A percentile compares a stretch with the other conserved stretches of the same genome.
Conservation (phyloP, 148 eudicot species). For the Rhododendron vialii region DNA sequence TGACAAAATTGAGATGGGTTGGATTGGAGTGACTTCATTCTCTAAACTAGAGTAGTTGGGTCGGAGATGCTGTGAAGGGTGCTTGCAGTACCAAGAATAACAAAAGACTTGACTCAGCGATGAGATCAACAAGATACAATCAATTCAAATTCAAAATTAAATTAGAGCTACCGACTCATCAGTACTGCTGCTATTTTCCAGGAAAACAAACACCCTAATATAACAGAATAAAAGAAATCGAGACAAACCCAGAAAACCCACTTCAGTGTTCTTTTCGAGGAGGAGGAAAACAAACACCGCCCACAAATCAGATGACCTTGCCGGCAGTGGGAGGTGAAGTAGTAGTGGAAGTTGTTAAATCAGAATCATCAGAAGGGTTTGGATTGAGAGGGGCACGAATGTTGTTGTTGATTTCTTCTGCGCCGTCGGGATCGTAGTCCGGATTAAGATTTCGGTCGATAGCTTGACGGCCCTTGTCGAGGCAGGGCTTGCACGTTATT, state of each 20-base stretch:
- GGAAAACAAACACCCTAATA: no score
- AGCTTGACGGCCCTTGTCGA: conserved; percentile 79
- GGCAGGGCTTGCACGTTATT: conserved; percentile 87
- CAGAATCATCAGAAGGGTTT: conserved; percentile 12
- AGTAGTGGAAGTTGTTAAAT: conserved; percentile 3
- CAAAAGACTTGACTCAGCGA: no score
- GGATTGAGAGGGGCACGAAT: conserved; percentile 60
- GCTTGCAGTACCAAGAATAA: no score
- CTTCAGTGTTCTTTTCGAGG: neutral
- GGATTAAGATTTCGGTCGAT: conserved; percentile 84
- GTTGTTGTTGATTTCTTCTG: conserved; percentile 6
- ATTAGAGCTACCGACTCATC: no score
- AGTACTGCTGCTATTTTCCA: no score
- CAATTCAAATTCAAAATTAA: no score
- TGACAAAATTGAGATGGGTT: no score
- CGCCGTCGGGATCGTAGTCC: conserved; percentile 83
- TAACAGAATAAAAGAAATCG: neutral
- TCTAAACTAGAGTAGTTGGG: no score
- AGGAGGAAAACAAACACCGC: neutral
- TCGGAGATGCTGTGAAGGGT: no score
- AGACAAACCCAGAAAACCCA: neutral
- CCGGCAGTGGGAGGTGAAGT: conserved; percentile 23
- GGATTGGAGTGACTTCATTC: no score
- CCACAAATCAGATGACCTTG: conserved; percentile 26
- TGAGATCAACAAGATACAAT: no score